A percentile compares a stretch with the other conserved stretches of the same genome.
These are phyloP conservation scores for Diaporthe velutina DNA, from an alignment of 2,329 filamentous ascomycete species.

Conservation along the genomic window DNA sequence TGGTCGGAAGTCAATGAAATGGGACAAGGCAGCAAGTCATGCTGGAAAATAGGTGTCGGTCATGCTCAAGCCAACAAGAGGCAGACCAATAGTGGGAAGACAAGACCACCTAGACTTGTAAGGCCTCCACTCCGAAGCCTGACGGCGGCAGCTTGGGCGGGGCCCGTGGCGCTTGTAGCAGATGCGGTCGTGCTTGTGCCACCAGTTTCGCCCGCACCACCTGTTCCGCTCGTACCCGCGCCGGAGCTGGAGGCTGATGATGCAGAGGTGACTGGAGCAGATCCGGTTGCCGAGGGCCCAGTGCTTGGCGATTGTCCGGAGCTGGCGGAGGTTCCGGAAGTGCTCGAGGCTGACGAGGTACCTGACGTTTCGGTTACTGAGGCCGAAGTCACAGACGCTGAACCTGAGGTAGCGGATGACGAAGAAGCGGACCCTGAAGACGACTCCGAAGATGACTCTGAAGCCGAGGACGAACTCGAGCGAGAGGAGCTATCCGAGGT, in stretches of 20 bases:
- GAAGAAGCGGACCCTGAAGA: not conserved
- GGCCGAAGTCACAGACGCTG: not conserved
- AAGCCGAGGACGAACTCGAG: not conserved
- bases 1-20: constrained; percentile 5
- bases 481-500: constrained; percentile 19
- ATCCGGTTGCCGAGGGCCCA: constrained; percentile 29
- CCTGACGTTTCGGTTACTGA: constrained; percentile 20
- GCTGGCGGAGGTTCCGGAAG: constrained; percentile 28
- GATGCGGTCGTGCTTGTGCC: constrained; percentile 7
- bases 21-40: not conserved
- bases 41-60: not conserved
- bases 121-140: constrained; percentile 11
- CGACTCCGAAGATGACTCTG: not conserved
- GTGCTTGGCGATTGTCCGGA: constrained; percentile 31
- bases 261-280: not conserved
- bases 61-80: constrained; percentile 33
- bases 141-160: constrained; percentile 9
- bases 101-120: constrained; percentile 20
- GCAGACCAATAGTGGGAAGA: constrained; percentile 33
- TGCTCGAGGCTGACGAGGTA: constrained; percentile 10
- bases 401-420: constrained; percentile 2
- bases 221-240: constrained; percentile 1
- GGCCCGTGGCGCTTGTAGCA: constrained; percentile 16
- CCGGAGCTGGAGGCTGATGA: constrained; percentile 13
- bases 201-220: constrained; percentile 10